Evolutionary conservation across 352 stramenopile species (phyloP).

Genomic region (Globisporangium rhizosaccharum): DNA sequence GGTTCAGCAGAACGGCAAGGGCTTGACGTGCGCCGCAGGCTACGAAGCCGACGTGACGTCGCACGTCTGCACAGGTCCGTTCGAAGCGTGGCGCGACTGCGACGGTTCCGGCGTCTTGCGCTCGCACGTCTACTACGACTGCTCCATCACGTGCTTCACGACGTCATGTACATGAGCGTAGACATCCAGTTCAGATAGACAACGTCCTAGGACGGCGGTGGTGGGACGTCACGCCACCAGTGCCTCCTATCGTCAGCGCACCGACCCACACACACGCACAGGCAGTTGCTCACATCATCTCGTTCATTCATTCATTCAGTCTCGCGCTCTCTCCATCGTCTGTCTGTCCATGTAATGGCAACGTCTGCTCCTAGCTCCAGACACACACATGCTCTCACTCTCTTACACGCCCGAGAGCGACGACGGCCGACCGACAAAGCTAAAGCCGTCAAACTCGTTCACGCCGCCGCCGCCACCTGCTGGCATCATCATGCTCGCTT

Average conservation of each 20-base stretch:
- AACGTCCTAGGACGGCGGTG: no score
- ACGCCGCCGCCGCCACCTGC: conserved; percentile 34
- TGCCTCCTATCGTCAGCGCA: no score
- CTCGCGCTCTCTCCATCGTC: no score
- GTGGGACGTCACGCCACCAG: no score
- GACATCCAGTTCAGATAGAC: not conserved
- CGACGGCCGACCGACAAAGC: conserved; percentile 85
- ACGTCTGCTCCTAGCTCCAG: no score
- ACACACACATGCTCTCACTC: not conserved
- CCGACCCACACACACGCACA: no score
- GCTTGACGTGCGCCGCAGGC: conserved; percentile 22
- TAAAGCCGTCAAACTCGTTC: conserved; percentile 89
- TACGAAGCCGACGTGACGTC: conserved; percentile 48
- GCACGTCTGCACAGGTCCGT: conserved; percentile 43
- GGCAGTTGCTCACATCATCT: no score
- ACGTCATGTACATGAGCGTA: conserved; percentile 36
- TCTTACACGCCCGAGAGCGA: conserved; percentile 36
- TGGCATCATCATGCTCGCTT: conserved; percentile 66
- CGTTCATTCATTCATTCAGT: no score
- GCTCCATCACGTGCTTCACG: conserved; percentile 45
- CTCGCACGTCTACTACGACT: conserved; percentile 59
- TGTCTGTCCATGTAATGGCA: no score
- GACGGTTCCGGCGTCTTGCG: conserved; percentile 23
- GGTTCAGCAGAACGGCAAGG: conserved; percentile 23
- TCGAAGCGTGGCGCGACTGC: conserved; percentile 44